These are phyloP conservation scores for Geosmithia putterillii DNA, from an alignment of 2,329 filamentous ascomycete genomes.

Conservation along the genomic window DNA sequence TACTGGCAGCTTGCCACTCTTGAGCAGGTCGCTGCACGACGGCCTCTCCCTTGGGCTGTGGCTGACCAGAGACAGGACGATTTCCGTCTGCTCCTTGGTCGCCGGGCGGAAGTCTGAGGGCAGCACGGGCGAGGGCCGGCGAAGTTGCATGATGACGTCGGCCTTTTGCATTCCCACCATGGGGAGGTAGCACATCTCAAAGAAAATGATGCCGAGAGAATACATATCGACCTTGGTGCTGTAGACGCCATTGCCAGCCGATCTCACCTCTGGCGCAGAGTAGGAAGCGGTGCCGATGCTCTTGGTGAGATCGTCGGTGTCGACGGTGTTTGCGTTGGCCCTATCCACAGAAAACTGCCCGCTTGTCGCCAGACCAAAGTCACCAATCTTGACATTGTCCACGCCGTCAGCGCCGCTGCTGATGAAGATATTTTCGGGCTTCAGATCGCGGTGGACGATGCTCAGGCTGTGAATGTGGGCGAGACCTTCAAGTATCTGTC, in stretches of 20 bases:
- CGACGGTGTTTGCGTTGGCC: constrained; percentile 23
- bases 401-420: constrained; percentile 53
- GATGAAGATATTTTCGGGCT: constrained; percentile 96
- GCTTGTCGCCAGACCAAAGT: constrained; percentile 89
- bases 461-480: constrained; percentile 81
- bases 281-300: constrained; percentile 76
- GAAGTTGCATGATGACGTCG: constrained; percentile 53
- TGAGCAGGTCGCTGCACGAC: constrained; percentile 68
- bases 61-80: constrained; percentile 68
- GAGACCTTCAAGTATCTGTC: constrained; percentile 82
- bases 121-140: constrained; percentile 54
- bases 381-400: constrained; percentile 88
- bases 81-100: constrained; percentile 63
- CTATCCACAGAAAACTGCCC: constrained; percentile 61
- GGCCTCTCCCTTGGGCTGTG: constrained; percentile 77
- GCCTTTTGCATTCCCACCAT: constrained; percentile 57
- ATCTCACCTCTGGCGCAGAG: constrained; percentile 82
- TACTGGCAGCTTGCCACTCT: constrained; percentile 76
- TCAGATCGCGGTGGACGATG: constrained; percentile 91
- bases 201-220: constrained; percentile 92
- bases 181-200: constrained; percentile 80
- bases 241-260: constrained; percentile 62
- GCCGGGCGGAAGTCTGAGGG: constrained; percentile 60
- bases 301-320: constrained; percentile 54
- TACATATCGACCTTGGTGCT: constrained; percentile 98